These are phyloP conservation scores for Fistulinella prunicolor DNA, from an alignment of 768 basidiomycete species.

Conservation along the genomic window DNA sequence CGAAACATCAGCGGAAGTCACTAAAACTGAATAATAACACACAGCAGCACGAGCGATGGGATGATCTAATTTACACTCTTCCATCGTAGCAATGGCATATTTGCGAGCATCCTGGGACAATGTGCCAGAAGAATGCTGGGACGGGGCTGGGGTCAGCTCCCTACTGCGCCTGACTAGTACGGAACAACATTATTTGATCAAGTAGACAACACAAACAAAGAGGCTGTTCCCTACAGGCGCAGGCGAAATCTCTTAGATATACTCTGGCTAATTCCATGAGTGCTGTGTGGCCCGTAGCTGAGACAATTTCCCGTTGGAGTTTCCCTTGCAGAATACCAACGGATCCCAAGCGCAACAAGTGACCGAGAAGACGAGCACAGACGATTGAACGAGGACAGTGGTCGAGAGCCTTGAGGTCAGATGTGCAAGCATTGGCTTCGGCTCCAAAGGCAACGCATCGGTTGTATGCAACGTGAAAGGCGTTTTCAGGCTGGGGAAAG, in stretches of 20 bases:
- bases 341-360: conserved; percentile 1
- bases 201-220: neutral
- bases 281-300: neutral
- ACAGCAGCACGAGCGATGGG: neutral
- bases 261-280: neutral
- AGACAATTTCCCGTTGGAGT: conserved; percentile 1
- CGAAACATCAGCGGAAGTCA: neutral
- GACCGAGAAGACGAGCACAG: conserved; percentile 1
- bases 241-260: neutral
- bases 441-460: neutral
- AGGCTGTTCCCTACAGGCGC: neutral
- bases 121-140: neutral
- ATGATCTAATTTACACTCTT: neutral
- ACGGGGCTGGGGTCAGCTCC: neutral
- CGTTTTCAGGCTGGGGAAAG: neutral
- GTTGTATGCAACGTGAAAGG: neutral
- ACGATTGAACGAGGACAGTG: neutral
- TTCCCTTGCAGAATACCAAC: neutral
- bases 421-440: neutral
- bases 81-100: neutral
- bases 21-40: too few species aligned
- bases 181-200: too few species aligned
- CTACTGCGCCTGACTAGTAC: neutral
- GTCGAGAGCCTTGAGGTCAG: neutral
- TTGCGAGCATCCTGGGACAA: neutral